Evolutionary conservation across 495 filamentous ascomycete genomes (phyloP), one percentile per base, ranked within the genome.

Genomic region (Aspergillus leporis): DNA sequence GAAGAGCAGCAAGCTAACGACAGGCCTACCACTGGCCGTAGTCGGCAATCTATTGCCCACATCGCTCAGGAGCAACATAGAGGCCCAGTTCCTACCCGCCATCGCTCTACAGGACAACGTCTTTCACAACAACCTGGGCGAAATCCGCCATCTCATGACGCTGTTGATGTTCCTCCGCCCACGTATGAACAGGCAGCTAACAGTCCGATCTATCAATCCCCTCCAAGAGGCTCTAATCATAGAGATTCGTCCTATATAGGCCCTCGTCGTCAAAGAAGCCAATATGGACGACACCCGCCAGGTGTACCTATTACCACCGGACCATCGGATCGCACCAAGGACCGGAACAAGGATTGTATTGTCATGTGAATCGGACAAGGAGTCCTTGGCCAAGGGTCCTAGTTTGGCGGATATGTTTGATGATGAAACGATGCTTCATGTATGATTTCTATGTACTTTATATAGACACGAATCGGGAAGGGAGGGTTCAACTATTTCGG

Each of bases 161-260:
- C 79, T n/a, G 80, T 75, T 6, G 78, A 83, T 49, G 85, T 81
- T 0, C 86, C 89, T 4, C 91, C 90, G 12, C 91, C 91, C 6
- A 86, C 83, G 14, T 96, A 96, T 67, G 91, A 94, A 72, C 88
- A 93, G 75, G 88, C 89, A 8, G 82, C 89, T 0, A 83, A 79
- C 31, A 79, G 80, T 50, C 81, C 78, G 7, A 80, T 81, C 6
- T 92, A 91, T 61, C 73, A 85, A 12, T 86, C 87, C 4, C 86
- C 88, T 0, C 67, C 73, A 21, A 77, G 82, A 18, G 82, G 85
- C 58, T 83, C 89, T 0, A 78, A 76, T 28, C 78, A 80, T 55
- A 48, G 55, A 19, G 61, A 55, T 46, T 38, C 53, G 31, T 66
- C 62, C 40, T 63, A 2, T 49, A 61, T 56, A 36, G 63, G 53